These are phyloP conservation scores for Lablab purpureus DNA, from an alignment of 306 rosid species.

Conservation along the genomic window DNA sequence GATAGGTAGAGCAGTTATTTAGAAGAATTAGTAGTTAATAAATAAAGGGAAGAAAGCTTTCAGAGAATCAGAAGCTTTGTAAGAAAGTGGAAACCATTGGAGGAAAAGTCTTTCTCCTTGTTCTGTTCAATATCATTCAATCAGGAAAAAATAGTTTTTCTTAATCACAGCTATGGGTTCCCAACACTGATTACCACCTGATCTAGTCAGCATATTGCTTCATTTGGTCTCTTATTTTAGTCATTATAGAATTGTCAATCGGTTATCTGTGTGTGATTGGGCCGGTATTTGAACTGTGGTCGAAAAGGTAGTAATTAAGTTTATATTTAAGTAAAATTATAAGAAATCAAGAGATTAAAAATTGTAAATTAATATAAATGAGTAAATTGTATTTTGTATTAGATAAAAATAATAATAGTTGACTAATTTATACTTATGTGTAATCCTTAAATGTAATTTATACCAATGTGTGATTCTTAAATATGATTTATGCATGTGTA, in stretches of 20 bases:
- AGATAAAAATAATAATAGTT: too few species aligned
- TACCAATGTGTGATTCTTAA: not conserved
- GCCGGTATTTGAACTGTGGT: not conserved
- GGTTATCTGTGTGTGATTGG: slow-evolving; percentile 4
- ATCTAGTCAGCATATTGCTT: not conserved
- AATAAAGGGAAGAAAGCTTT: not conserved
- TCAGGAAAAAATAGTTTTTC: slow-evolving; percentile 4
- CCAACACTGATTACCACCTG: not conserved
- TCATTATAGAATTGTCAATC: slow-evolving; percentile 14
- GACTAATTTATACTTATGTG: not conserved
- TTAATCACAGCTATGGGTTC: not conserved
- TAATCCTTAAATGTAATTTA: not conserved
- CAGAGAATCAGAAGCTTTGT: not conserved
- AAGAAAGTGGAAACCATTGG: slow-evolving; percentile 13
- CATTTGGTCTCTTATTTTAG: slow-evolving; percentile 24
- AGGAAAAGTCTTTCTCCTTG: not conserved
- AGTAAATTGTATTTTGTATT: too few species aligned
- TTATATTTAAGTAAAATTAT: too few species aligned
- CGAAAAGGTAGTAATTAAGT: not conserved
- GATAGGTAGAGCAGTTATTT: not conserved
- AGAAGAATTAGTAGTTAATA: slow-evolving; percentile 1
- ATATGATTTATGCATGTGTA: not conserved
- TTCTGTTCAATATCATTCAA: not conserved
- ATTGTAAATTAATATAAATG: not conserved
- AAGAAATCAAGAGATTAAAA: not conserved